These are phyloP conservation scores for Cordia subcordata DNA, from an alignment of 257 asterid species.

Conservation along the genomic window DNA sequence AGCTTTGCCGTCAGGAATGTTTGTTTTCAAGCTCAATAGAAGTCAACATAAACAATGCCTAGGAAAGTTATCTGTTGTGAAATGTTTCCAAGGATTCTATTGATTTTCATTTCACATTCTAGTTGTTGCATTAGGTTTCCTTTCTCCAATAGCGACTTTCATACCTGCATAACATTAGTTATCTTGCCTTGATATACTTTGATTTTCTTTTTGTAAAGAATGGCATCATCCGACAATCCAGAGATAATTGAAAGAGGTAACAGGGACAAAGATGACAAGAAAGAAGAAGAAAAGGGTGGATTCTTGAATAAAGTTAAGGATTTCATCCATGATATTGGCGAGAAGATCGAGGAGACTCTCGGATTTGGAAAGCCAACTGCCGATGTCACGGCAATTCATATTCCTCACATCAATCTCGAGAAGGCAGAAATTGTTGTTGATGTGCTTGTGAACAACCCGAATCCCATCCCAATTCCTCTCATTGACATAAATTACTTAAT, in stretches of 20 bases:
- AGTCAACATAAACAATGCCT: too few species aligned
- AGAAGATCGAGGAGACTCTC: constrained; percentile 88
- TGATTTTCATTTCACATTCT: too few species aligned
- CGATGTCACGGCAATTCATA: constrained; percentile 68
- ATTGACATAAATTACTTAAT: constrained; percentile 75
- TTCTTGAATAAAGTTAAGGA: constrained; percentile 76
- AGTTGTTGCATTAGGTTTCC: too few species aligned
- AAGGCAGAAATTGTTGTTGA: constrained; percentile 75
- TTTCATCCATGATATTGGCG: constrained; percentile 82
- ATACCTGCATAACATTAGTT: background rate
- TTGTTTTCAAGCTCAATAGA: too few species aligned
- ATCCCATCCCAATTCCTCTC: constrained; percentile 91
- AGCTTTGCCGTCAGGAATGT: too few species aligned
- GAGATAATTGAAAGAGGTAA: constrained; percentile 47
- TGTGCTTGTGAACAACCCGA: constrained; percentile 73
- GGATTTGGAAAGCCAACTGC: constrained; percentile 96
- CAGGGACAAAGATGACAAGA: constrained; percentile 45
- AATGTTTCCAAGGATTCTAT: too few species aligned
- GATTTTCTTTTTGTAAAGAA: constrained; percentile 29
- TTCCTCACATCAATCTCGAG: constrained; percentile 72
- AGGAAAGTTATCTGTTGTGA: too few species aligned
- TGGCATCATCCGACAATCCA: constrained; percentile 57
- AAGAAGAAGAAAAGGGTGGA: constrained; percentile 72
- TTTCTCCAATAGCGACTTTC: background rate
- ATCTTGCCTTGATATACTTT: background rate